Conservation (phyloP, 768 basidiomycete species). For the Leucosporidium creatinivorum region DNA sequence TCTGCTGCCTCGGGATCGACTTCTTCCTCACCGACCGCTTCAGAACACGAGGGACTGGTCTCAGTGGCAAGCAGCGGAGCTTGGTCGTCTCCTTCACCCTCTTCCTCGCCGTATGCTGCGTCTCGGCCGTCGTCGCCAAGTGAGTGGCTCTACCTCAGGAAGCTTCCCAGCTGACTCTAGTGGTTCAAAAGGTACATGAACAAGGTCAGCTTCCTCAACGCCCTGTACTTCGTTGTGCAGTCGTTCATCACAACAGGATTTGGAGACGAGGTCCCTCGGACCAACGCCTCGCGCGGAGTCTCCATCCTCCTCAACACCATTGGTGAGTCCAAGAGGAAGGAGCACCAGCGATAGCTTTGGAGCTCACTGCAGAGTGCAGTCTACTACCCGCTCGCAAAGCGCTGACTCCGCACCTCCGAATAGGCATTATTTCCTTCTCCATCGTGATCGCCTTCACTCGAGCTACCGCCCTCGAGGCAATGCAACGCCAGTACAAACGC, state of each 20-base stretch:
- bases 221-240: constrained; percentile 20
- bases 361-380: too few species aligned
- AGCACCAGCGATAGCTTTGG: too few species aligned
- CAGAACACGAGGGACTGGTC: background rate
- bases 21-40: constrained; percentile 8
- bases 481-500: constrained; percentile 9
- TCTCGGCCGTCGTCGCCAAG: background rate
- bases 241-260: constrained; percentile 15
- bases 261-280: constrained; percentile 7
- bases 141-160: background rate
- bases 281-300: background rate
- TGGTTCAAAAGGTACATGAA: background rate
- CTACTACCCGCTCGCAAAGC: too few species aligned
- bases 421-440: constrained; percentile 13
- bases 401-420: too few species aligned
- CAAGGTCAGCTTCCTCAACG: constrained; percentile 11
- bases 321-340: background rate
- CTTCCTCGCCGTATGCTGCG: background rate
- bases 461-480: constrained; percentile 15
- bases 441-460: constrained; percentile 20
- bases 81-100: constrained; percentile 11
- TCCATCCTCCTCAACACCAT: constrained; percentile 5
- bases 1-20: constrained; percentile 2
- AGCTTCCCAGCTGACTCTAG: background rate
- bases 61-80: constrained; percentile 4